phyloP scores from a whole-genome alignment of 2,329 filamentous ascomycete genomes.

The Diplocarpon mali region DNA sequence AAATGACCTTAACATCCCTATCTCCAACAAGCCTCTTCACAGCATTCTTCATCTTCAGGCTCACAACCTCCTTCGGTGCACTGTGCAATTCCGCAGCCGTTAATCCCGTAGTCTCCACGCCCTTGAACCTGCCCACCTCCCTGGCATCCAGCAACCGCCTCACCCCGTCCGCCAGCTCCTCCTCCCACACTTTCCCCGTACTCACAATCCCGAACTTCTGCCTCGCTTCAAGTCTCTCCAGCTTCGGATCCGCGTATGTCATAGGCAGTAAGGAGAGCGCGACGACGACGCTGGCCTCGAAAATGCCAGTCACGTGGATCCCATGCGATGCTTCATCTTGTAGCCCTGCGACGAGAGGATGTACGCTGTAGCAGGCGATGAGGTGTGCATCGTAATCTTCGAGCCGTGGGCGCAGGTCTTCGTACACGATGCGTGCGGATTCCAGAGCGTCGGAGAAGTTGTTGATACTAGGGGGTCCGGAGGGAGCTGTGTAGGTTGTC shows the following conservation, averaged over 20 bases:
- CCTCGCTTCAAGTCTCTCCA: conserved; percentile 8
- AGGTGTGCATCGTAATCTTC: conserved; percentile 61
- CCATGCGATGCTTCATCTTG: conserved; percentile 27
- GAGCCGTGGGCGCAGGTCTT: conserved; percentile 37
- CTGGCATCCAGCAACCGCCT: conserved; percentile 46
- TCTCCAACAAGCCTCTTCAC: conserved; percentile 52
- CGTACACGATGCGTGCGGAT: conserved; percentile 52
- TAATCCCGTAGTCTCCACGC: conserved; percentile 72
- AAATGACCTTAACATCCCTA: conserved; percentile 53
- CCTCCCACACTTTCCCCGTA: conserved; percentile 76
- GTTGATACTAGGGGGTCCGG: conserved; percentile 62
- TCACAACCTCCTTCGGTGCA: conserved; percentile 51
- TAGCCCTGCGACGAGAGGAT: conserved; percentile 60
- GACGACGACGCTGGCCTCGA: conserved; percentile 65
- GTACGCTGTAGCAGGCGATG: conserved; percentile 79
- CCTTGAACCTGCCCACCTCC: conserved; percentile 46
- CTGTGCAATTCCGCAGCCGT: conserved; percentile 71
- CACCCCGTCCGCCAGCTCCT: conserved; percentile 57
- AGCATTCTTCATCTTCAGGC: conserved; percentile 54
- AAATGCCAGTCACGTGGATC: conserved; percentile 66
- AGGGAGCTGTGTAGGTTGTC: conserved; percentile 55
- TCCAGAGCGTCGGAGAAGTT: conserved; percentile 54
- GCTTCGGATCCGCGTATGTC: conserved; percentile 14
- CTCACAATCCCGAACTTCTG: conserved; percentile 74
- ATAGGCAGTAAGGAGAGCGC: conserved; percentile 30